A percentile compares a stretch with the other conserved stretches of the same genome.
Evolutionary conservation across 495 filamentous ascomycete genomes (phyloP).

Genomic region (Massariosphaeria phaeospora): DNA sequence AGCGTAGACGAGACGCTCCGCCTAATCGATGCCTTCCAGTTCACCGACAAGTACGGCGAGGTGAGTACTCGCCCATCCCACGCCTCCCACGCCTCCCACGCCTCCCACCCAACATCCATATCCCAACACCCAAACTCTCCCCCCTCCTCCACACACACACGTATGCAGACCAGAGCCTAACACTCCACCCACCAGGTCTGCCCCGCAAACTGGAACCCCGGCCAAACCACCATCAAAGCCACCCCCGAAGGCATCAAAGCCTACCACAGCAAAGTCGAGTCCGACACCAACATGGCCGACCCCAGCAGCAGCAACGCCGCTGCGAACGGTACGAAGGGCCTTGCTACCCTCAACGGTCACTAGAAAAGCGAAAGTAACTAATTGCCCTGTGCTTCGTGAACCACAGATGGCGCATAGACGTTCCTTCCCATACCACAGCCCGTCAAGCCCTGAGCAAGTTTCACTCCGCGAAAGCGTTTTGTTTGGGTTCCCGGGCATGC

Average conservation of each 20-base stretch:
- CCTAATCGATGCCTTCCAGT: conserved; percentile 56
- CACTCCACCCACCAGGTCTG: conserved; percentile 35
- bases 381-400: too few species aligned
- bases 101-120: neutral
- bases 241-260: conserved; percentile 33
- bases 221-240: conserved; percentile 50
- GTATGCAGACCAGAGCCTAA: neutral
- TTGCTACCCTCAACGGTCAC: conserved; percentile 7
- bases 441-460: too few species aligned
- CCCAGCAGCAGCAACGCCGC: conserved; percentile 16
- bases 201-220: conserved; percentile 54
- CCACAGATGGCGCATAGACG: too few species aligned
- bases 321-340: neutral
- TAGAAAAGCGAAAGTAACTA: too few species aligned
- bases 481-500: too few species aligned
- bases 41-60: conserved; percentile 58
- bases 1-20: conserved; percentile 55
- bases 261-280: conserved; percentile 34
- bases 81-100: neutral
- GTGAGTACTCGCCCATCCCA: conserved; percentile 32
- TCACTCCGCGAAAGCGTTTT: too few species aligned
- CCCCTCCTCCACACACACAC: neutral
- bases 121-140: neutral
- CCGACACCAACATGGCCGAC: conserved; percentile 26
- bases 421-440: too few species aligned